These are phyloP conservation scores for Tolypocladium ophioglossoides DNA, from an alignment of 2,329 filamentous ascomycete species.

Conservation along the genomic window DNA sequence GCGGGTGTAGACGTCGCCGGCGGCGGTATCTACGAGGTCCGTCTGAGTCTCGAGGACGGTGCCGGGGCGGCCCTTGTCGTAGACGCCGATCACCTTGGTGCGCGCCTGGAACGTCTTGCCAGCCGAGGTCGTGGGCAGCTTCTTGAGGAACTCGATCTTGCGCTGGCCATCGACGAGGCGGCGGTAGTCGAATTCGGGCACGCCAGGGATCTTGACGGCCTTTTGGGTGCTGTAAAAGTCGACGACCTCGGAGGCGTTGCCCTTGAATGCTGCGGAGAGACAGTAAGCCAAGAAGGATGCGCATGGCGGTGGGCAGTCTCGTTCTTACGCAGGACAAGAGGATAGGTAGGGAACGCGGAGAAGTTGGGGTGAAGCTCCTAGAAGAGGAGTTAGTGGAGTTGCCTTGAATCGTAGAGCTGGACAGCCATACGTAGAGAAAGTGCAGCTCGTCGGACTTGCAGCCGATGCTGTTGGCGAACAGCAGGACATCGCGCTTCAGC, in stretches of 20 bases:
- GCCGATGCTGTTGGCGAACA: conserved; percentile 87
- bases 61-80: conserved; percentile 80
- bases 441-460: conserved; percentile 79
- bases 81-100: conserved; percentile 71
- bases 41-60: conserved; percentile 74
- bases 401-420: neutral
- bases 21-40: conserved; percentile 59
- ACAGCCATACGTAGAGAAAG: conserved; percentile 66
- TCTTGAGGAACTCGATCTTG: conserved; percentile 65
- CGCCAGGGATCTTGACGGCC: conserved; percentile 57
- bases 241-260: conserved; percentile 61
- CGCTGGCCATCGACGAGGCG: conserved; percentile 79
- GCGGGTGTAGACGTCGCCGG: conserved; percentile 60
- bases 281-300: neutral
- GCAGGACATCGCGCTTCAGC: conserved; percentile 77
- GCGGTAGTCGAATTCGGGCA: conserved; percentile 64
- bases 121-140: conserved; percentile 59
- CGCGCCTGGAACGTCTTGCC: conserved; percentile 67
- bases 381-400: neutral
- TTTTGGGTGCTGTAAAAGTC: conserved; percentile 72
- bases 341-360: conserved; percentile 79
- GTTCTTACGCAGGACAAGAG: conserved; percentile 61
- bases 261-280: conserved; percentile 55
- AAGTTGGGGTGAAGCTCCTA: conserved; percentile 85
- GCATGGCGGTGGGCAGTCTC: neutral